phyloP scores from a whole-genome alignment of 176 grass and related monocot species.

The Aechmea fasciata region DNA sequence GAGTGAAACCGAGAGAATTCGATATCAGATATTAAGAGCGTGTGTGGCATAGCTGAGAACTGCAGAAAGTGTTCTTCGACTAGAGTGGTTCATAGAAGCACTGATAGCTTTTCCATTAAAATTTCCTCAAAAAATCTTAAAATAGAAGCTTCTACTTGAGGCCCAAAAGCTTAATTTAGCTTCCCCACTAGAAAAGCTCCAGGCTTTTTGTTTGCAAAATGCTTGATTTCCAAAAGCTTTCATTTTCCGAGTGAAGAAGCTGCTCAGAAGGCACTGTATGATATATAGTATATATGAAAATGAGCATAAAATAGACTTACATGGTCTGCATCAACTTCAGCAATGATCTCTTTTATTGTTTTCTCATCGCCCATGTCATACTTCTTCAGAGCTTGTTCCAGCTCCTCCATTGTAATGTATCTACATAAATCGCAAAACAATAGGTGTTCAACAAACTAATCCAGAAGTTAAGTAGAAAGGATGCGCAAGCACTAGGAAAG shows the following conservation, averaged over 20 bases:
- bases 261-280: background rate
- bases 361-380: conserved; percentile 97
- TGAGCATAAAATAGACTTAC: conserved; percentile 33
- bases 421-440: conserved; percentile 34
- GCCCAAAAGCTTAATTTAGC: too few species aligned
- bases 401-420: conserved; percentile 91
- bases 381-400: conserved; percentile 93
- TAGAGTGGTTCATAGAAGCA: background rate
- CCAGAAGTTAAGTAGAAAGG: conserved; percentile 5
- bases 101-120: too few species aligned
- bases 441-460: conserved; percentile 15
- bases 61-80: background rate
- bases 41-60: background rate
- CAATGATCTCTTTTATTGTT: conserved; percentile 98
- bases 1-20: background rate
- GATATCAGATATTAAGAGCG: too few species aligned
- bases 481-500: background rate
- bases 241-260: background rate
- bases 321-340: conserved; percentile 90
- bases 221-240: conserved; percentile 6
- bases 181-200: too few species aligned
- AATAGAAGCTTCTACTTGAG: too few species aligned
- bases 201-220: too few species aligned
- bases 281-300: conserved; percentile 11
- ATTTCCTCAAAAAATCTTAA: too few species aligned